These are phyloP conservation scores for Penicillium olsonii DNA, from an alignment of 2,329 filamentous ascomycete species.

Conservation along the genomic window DNA sequence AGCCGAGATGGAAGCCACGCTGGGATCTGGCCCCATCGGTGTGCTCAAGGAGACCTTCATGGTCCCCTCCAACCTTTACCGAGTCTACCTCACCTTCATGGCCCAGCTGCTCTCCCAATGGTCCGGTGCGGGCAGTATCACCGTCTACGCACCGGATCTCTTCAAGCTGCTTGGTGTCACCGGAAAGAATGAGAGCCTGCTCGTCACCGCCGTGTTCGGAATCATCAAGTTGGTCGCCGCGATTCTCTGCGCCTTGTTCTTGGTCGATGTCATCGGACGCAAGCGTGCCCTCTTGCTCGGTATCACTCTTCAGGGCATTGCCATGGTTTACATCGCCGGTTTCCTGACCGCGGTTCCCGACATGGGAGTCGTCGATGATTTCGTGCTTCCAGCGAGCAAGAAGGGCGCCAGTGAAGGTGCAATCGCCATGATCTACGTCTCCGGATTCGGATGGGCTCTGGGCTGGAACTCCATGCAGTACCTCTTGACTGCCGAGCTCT, in stretches of 20 bases:
- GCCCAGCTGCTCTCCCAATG: constrained; percentile 74
- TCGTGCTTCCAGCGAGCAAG: constrained; percentile 51
- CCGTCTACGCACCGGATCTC: constrained; percentile 72
- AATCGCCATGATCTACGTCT: constrained; percentile 72
- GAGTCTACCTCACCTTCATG: constrained; percentile 67
- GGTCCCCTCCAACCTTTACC: constrained; percentile 68
- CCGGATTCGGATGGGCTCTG: constrained; percentile 68
- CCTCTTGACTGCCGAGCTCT: constrained; percentile 74
- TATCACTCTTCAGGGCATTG: constrained; percentile 60
- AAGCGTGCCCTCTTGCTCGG: constrained; percentile 66
- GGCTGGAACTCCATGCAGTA: constrained; percentile 80
- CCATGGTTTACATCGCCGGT: constrained; percentile 64
- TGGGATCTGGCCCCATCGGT: constrained; percentile 65
- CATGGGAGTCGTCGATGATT: constrained; percentile 53
- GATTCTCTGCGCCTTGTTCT: constrained; percentile 71
- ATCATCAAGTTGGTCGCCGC: constrained; percentile 71
- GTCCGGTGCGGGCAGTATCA: constrained; percentile 73
- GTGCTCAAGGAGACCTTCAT: constrained; percentile 69
- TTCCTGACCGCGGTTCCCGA: constrained; percentile 65
- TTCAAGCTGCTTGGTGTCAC: constrained; percentile 71
- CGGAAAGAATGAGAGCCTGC: constrained; percentile 67
- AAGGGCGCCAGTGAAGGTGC: constrained; percentile 62
- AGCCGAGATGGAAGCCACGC: constrained; percentile 70
- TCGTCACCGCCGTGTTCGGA: constrained; percentile 75
- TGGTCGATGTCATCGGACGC: constrained; percentile 76